Evolutionary conservation across 768 basidiomycete species (phyloP), one percentile per base, ranked within the genome.

Genomic region (Asterophora lycoperdoides): DNA sequence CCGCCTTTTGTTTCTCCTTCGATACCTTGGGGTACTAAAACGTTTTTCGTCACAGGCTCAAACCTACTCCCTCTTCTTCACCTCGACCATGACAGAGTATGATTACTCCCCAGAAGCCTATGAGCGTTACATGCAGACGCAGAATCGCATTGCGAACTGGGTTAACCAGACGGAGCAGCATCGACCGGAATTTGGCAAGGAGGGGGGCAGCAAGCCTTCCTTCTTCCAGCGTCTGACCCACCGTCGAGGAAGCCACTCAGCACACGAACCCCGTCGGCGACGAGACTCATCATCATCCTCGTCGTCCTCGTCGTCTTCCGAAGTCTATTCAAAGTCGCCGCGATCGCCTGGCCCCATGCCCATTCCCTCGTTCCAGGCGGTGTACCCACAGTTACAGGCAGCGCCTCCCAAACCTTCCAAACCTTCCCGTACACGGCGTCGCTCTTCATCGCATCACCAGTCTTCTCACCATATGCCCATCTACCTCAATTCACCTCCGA

Each of bases 41-140:
- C 35, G 20, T 17, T 33, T 34, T 19, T 45, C 33, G 23, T 23
- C 30, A n/a, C 32, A 35, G 32, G 38, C 40, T 46, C 10, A 15
- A 26, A 11, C 48, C 13, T 35, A 20, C 18, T 20, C 29, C 32
- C 11, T 35, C 28, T 41, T 17, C 39, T 23, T 23, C 23, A 23
- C 23, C 3, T 23, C 23, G 3, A 23, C 49, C 10, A 80, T 80
- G 79, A 80, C 79, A 2, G 79, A 80, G 62, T 80, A 80, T 70
- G 79, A 81, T 66, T 80, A 71, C 62, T 81, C 79, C 26, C 79
- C 79, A 13, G 79, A 72, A 45, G 79, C 76, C 13, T 72, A 72
- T 60, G 72, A 79, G 46, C 76, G 72, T 4, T 69, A 70, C 53
- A 28, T 74, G 30, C 74, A 70, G 1, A 77, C 70, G 14, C 77